A percentile compares a stretch with the other conserved stretches of the same genome.
phyloP scores from a whole-genome alignment of 371 early-diverging fungal genomes.

The Syncephalastrum racemosum region DNA sequence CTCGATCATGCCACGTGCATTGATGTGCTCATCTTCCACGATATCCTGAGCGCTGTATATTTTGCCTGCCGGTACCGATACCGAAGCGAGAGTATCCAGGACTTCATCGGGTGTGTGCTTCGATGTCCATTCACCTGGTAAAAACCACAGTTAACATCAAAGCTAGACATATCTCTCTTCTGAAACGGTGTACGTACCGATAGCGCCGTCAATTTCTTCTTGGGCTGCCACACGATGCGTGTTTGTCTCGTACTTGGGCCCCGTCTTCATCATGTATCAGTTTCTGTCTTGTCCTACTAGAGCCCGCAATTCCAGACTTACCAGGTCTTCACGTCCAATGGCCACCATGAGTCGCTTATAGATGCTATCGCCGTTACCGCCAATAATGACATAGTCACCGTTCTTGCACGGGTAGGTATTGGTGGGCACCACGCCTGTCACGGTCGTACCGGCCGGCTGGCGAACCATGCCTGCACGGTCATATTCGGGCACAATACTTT shows the following conservation, averaged over 20 bases:
- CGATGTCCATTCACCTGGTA: slow-evolving; percentile 46
- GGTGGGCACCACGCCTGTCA: slow-evolving; percentile 61
- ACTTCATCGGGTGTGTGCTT: slow-evolving; percentile 42
- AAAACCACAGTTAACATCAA: background rate
- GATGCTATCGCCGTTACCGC: slow-evolving; percentile 60
- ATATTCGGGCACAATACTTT: slow-evolving; percentile 53
- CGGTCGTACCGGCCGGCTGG: slow-evolving; percentile 55
- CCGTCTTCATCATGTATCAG: slow-evolving; percentile 20
- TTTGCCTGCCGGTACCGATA: slow-evolving; percentile 53
- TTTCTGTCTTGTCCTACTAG: background rate
- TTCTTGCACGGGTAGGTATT: slow-evolving; percentile 56
- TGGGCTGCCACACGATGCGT: slow-evolving; percentile 46
- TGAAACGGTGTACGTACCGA: slow-evolving; percentile 23
- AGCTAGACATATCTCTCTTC: background rate
- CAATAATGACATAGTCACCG: slow-evolving; percentile 56
- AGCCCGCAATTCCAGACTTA: slow-evolving; percentile 11
- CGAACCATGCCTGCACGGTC: slow-evolving; percentile 52
- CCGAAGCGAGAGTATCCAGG: slow-evolving; percentile 35
- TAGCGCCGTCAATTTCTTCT: slow-evolving; percentile 48
- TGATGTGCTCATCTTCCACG: slow-evolving; percentile 51
- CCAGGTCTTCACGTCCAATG: slow-evolving; percentile 50
- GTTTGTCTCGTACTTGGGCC: slow-evolving; percentile 46
- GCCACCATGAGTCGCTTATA: slow-evolving; percentile 55
- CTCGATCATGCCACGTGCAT: slow-evolving; percentile 55
- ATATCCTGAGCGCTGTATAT: slow-evolving; percentile 58